Evolutionary conservation across 1,139 yeast genomes (phyloP), one percentile per base, ranked within the genome.

Genomic region (Pichia sp.): DNA sequence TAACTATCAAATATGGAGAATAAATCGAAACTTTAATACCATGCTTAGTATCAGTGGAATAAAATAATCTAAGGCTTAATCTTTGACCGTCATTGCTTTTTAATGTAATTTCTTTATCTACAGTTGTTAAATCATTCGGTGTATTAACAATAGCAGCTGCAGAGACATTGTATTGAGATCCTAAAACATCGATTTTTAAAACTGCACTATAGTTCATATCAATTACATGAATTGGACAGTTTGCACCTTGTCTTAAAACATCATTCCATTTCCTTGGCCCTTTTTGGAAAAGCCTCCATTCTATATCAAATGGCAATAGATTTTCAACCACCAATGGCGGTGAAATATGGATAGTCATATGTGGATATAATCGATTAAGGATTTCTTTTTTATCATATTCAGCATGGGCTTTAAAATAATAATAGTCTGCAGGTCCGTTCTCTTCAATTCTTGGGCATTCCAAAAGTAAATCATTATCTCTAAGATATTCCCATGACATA

Each of bases 261-360:
- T 82, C 83, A 48, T 71, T 73, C 83, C 92, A 82, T 50, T 82
- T 94, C 47, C 76, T 77, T n/a, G 81, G 70, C 24, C 78, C 79
- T 57, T 87, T 86, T 59, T 87, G 95, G 60, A 84, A 87, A 23
- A 94, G 70, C 46, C 87, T 70, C 63, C 84, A 89, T 24, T 76
- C 71, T 42, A 90, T 67, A 55, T 87, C 96, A 59, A 76, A 86
- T 0, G 99, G 98, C 41, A 94, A 64, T 47, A 87, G 67, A 55
- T 94, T 94, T 55, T 85, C 90, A 51, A 94, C 72, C 55, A 86
- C 87, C 34, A 94, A 66, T 0, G 98, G 97, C 0, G 98, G 90
- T 0, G 95, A 81, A 24, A 94, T 67, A 2, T 82, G 75, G 35
- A 92, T 65, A 10, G 71, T 76, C 87, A 92, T 75, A 57, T 87